Evolutionary conservation across 2,329 filamentous ascomycete genomes (phyloP).

Genomic region (Rutstroemia sydowiana): DNA sequence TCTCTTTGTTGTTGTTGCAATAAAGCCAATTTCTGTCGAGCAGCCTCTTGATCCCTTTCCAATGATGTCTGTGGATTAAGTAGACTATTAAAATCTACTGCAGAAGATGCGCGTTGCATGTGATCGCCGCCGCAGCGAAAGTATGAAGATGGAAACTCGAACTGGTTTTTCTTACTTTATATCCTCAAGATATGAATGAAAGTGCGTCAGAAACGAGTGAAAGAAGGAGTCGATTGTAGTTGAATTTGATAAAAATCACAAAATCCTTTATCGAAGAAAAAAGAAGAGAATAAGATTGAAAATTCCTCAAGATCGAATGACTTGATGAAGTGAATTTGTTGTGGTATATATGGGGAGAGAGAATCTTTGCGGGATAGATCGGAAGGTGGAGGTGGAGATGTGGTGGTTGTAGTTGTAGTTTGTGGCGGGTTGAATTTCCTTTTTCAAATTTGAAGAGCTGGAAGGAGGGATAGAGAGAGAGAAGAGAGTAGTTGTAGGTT

Average conservation of each 20-base stretch:
- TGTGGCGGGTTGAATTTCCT: too few relatives aligned
- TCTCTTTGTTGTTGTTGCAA: slow-evolving; percentile 30
- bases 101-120: slow-evolving; percentile 69
- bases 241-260: neutral
- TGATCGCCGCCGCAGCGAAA: slow-evolving; percentile 43
- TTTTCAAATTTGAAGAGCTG: too few relatives aligned
- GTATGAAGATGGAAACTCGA: too few relatives aligned
- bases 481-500: too few relatives aligned
- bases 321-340: neutral
- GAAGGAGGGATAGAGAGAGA: too few relatives aligned
- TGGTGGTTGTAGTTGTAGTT: too few relatives aligned
- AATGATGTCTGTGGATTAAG: slow-evolving; percentile 52
- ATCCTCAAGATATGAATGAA: too few relatives aligned
- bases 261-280: neutral
- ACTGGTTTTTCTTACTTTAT: too few relatives aligned
- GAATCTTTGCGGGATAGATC: neutral
- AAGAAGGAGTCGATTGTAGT: too few relatives aligned
- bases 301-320: neutral
- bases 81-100: slow-evolving; percentile 69
- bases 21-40: slow-evolving; percentile 26
- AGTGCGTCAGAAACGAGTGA: too few relatives aligned
- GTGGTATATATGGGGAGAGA: neutral
- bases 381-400: too few relatives aligned
- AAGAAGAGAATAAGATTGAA: neutral
- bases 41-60: slow-evolving; percentile 29